phyloP scores from a whole-genome alignment of 176 grass and related monocot species.

The Phoenix roebelenii region DNA sequence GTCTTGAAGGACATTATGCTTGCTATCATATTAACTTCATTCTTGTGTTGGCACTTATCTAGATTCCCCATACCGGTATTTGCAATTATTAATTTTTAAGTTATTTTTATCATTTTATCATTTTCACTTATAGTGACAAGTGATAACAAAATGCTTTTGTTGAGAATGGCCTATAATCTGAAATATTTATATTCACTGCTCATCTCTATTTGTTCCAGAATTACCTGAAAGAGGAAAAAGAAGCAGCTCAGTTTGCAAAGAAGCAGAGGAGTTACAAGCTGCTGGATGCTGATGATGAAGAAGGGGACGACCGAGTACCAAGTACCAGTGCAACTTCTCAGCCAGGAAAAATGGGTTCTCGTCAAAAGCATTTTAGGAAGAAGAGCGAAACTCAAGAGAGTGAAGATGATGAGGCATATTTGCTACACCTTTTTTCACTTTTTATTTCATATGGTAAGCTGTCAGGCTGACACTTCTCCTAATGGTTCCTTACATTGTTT shows the following conservation, averaged over 20 bases:
- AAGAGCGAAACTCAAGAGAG: constrained; percentile 43
- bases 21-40: no score
- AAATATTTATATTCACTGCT: constrained; percentile 3
- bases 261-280: constrained; percentile 79
- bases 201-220: constrained; percentile 31
- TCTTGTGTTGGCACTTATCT: no score
- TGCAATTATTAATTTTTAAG: no score
- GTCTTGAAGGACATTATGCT: no score
- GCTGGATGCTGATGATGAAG: constrained; percentile 45
- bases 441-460: constrained; percentile 14
- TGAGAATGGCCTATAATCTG: no score
- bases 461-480: neutral
- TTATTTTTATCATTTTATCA: no score
- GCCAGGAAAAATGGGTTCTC: constrained; percentile 19
- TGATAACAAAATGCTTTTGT: no score
- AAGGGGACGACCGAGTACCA: constrained; percentile 23
- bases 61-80: no score
- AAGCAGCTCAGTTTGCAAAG: constrained; percentile 49
- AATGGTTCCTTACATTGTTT: constrained; percentile 6
- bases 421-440: constrained; percentile 2
- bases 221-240: constrained; percentile 73
- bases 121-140: no score
- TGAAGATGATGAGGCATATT: constrained; percentile 43
- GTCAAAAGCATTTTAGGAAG: constrained; percentile 65
- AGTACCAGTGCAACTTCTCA: constrained; percentile 17